Evolutionary conservation across 495 filamentous ascomycete species (phyloP), one percentile per base, ranked within the genome.

Genomic region (Xeromyces bisporus): DNA sequence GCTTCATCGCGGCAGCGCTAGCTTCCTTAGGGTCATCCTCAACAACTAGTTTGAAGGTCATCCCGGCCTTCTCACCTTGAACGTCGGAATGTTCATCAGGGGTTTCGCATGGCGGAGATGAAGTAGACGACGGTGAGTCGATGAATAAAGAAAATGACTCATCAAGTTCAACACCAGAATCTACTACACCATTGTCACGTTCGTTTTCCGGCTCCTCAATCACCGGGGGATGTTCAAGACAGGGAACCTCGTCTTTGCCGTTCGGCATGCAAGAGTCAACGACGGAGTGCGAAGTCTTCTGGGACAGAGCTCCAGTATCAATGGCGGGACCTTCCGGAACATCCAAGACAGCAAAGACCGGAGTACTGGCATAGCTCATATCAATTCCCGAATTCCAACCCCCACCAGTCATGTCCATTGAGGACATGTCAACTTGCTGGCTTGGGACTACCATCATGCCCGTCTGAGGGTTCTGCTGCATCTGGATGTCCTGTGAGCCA

Each of bases 401-500:
- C 33, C 45, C 57, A 39, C 58, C 64, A 33, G 47, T 55, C 21
- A 75, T 41, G 43, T 64, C 69, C 34, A 80, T 58, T 47, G 71
- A 61, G 16, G 67, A 62, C 34, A 77, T 62, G 39, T 83, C 76
- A 43, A 82, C 62, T n/a, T 51, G 58, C 30, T 73, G 69, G 44
- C 84, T 79, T 6, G 81, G 79, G 20, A 84, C 67, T 63, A 83
- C 74, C 26, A 73, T 66, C 63, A 87, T 73, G 32, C 69, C 71
- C 40, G 80, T 63, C 32, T 71, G 68, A 13, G 61, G 53, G 31
- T 69, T 69, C 38, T 76, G 71, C 32, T 70, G 67, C 50, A 60
- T 55, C 31, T 69, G 62, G 39, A 67, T 66, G 33, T 68, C 63
- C 21, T 58, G 59, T 24, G 44, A 37, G 21, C 54, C 43, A 18